Evolutionary conservation across 1,284 basidiomycete species (phyloP).

Genomic region (Porodaedalea pini): DNA sequence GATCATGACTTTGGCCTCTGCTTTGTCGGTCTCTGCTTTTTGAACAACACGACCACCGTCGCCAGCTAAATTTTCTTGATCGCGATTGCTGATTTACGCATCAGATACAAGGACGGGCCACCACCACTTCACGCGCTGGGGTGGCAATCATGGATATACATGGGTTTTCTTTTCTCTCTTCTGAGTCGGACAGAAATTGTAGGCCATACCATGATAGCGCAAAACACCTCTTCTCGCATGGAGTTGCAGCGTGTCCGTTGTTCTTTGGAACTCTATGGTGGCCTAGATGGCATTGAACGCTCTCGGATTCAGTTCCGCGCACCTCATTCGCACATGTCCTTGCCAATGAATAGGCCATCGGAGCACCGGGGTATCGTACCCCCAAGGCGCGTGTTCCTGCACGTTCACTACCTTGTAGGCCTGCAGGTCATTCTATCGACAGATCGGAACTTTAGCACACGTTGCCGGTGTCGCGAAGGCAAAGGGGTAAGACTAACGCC

Average conservation of each 20-base stretch:
- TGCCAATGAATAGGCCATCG: constrained; percentile 21
- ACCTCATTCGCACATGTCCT: constrained; percentile 13
- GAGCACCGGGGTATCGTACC: constrained; percentile 17
- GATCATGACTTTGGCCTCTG: constrained; percentile 19
- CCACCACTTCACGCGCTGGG: constrained; percentile 3
- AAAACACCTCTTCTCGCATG: constrained; percentile 14
- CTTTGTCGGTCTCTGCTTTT: constrained; percentile 16
- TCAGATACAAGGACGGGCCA: constrained; percentile 12
- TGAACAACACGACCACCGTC: constrained; percentile 8
- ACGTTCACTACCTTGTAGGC: constrained; percentile 23
- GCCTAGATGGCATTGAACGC: constrained; percentile 8
- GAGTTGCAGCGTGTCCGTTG: constrained; percentile 17
- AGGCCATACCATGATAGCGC: constrained; percentile 13
- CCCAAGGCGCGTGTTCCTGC: constrained; percentile 17
- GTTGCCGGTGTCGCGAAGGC: constrained; percentile 17
- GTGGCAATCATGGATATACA: constrained; percentile 14
- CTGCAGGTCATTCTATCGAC: constrained; percentile 18
- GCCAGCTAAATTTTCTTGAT: constrained; percentile 18
- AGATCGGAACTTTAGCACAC: constrained; percentile 21
- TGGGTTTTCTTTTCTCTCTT: constrained; percentile 19
- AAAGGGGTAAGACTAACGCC: constrained; percentile 1
- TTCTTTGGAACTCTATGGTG: constrained; percentile 12
- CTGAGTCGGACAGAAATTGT: constrained; percentile 8
- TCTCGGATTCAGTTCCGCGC: constrained; percentile 13
- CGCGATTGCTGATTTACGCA: background rate